Conservation (phyloP, 2,329 filamentous ascomycete genomes). For the Aureobasidium sp. region DNA sequence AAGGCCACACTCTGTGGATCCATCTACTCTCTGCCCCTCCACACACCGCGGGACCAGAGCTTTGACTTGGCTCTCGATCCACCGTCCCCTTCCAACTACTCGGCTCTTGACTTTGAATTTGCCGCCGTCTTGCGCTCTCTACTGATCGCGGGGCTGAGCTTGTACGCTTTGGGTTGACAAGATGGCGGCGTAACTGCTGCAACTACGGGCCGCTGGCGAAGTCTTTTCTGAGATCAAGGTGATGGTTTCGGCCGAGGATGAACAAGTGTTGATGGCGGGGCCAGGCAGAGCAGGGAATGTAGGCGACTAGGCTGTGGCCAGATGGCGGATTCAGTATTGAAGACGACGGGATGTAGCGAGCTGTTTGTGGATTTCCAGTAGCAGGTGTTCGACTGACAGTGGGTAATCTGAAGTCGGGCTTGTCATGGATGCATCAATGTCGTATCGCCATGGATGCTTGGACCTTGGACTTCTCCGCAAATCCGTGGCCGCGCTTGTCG, state of each 20-base stretch:
- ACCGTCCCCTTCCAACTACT: not conserved
- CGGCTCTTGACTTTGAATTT: not conserved
- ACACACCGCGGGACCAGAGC: not conserved
- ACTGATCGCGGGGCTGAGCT: not conserved
- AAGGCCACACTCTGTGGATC: slow-evolving; percentile 57
- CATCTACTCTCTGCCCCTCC: slow-evolving; percentile 35
- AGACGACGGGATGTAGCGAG: not conserved
- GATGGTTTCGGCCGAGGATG: not conserved
- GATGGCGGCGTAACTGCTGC: not conserved
- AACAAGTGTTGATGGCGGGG: not conserved
- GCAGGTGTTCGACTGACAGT: not conserved
- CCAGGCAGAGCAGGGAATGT: not conserved
- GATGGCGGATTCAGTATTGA: not conserved
- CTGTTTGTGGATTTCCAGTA: not conserved
- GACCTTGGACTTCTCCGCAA: slow-evolving; percentile 6
- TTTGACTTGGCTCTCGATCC: not conserved
- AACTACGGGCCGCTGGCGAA: not conserved
- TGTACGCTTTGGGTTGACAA: not conserved
- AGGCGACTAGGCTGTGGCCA: not conserved
- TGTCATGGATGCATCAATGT: not conserved
- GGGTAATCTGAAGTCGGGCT: not conserved
- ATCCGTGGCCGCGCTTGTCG: not conserved
- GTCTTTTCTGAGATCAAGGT: not conserved
- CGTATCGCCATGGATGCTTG: not conserved
- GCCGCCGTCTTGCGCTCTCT: not conserved